Conservation (phyloP, 768 basidiomycete genomes). For the Leccinum olivaceopallidum region DNA sequence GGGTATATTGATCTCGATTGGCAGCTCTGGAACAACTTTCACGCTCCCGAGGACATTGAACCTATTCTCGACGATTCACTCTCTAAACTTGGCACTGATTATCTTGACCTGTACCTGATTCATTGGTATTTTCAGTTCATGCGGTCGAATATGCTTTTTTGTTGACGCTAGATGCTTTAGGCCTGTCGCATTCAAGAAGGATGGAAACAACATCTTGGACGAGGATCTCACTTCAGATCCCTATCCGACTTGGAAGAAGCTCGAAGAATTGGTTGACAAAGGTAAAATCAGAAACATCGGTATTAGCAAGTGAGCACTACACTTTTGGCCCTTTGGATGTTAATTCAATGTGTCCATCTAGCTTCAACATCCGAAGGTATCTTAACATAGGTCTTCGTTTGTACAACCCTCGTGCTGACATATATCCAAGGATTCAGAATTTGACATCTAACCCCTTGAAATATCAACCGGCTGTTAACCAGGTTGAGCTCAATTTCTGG, state of each 20-base stretch:
- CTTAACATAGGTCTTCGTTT: not conserved
- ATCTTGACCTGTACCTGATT: conserved; percentile 80
- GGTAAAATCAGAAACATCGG: conserved; percentile 82
- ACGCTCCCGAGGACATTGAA: conserved; percentile 73
- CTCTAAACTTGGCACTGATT: conserved; percentile 57
- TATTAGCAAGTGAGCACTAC: conserved; percentile 65
- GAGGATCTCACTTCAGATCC: conserved; percentile 63
- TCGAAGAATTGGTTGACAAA: conserved; percentile 75
- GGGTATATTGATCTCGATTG: not conserved
- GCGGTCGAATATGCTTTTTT: not conserved
- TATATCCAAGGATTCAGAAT: conserved; percentile 49
- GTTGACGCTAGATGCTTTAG: conserved; percentile 31
- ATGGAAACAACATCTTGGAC: conserved; percentile 47
- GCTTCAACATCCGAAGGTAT: conserved; percentile 60
- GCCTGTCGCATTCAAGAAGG: conserved; percentile 69
- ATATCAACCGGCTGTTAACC: conserved; percentile 68
- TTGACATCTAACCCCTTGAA: conserved; percentile 61
- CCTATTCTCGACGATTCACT: conserved; percentile 66
- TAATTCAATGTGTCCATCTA: conserved; percentile 16
- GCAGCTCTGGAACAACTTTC: conserved; percentile 77
- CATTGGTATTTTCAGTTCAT: conserved; percentile 54
- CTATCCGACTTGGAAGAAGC: conserved; percentile 78
- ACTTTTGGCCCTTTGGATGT: not conserved
- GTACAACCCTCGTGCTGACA: not conserved
- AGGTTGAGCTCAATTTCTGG: conserved; percentile 78